phyloP scores from a whole-genome alignment of 441 rosid genomes.

The Syzygium syzygioides region DNA sequence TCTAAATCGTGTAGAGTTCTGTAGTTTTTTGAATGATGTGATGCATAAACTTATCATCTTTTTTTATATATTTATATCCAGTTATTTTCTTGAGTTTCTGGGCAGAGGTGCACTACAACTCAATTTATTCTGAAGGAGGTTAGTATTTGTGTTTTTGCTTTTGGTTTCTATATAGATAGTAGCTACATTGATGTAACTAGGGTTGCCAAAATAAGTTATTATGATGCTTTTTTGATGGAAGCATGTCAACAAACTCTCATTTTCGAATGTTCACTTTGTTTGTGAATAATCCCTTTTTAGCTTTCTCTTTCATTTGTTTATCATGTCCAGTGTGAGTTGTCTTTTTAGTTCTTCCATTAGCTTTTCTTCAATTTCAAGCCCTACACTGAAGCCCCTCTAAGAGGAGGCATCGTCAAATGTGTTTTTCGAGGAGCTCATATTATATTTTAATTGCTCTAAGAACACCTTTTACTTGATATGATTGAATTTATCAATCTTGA shows the following conservation, averaged over 20 bases:
- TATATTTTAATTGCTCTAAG: background rate
- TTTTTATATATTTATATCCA: conserved; percentile 13
- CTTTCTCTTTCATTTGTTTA: background rate
- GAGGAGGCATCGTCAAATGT: background rate
- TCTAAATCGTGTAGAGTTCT: background rate
- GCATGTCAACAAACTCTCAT: background rate
- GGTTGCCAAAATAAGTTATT: background rate
- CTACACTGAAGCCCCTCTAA: background rate
- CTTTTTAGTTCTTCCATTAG: background rate
- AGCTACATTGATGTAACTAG: background rate
- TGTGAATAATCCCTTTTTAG: background rate
- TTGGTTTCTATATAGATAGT: background rate
- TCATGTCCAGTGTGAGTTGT: background rate
- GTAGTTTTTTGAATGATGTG: background rate
- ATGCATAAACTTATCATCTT: background rate
- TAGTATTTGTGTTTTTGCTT: background rate
- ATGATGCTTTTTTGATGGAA: background rate
- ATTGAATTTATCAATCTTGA: background rate
- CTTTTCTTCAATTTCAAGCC: background rate
- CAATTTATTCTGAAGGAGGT: conserved; percentile 92
- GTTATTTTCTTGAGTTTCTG: conserved; percentile 91
- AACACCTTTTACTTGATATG: background rate
- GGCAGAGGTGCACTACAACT: conserved; percentile 95
- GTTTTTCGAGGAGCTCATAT: background rate
- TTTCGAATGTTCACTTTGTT: background rate